Conservation (phyloP, 495 filamentous ascomycete species). For the Aspergillus kassunensis region DNA sequence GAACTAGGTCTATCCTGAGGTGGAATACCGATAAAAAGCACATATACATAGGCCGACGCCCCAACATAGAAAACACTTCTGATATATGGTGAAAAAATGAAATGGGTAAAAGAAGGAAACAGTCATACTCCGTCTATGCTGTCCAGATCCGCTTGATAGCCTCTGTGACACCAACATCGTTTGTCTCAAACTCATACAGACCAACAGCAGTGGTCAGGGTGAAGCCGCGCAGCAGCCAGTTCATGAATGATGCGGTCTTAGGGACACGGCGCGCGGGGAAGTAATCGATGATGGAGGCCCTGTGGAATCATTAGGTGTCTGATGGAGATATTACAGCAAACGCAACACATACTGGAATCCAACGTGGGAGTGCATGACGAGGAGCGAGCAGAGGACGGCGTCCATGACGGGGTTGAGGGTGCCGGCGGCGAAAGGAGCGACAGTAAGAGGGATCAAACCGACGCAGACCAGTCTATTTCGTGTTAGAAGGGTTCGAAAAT, state of each 20-base stretch:
- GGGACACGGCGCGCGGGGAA: constrained; percentile 70
- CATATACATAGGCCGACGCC: constrained; percentile 43
- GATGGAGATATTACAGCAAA: not conserved
- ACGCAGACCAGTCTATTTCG: constrained; percentile 59
- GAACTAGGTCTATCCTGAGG: constrained; percentile 19
- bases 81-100: constrained; percentile 12
- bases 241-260: constrained; percentile 55
- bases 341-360: constrained; percentile 70
- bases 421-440: constrained; percentile 88
- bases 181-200: constrained; percentile 99
- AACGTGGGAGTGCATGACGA: constrained; percentile 90
- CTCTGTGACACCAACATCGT: constrained; percentile 92
- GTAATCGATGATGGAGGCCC: constrained; percentile 84
- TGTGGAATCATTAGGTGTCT: constrained; percentile 21
- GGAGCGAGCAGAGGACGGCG: constrained; percentile 72
- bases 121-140: constrained; percentile 47
- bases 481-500: constrained; percentile 1
- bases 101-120: constrained; percentile 23
- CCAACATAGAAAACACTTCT: constrained; percentile 24
- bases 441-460: constrained; percentile 76
- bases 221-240: constrained; percentile 73
- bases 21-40: constrained; percentile 26
- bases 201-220: constrained; percentile 81
- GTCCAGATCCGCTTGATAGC: constrained; percentile 81
- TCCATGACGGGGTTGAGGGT: constrained; percentile 87